Conservation (phyloP, 1,139 yeast genomes). For the Lodderomyces orthopsilosis region DNA sequence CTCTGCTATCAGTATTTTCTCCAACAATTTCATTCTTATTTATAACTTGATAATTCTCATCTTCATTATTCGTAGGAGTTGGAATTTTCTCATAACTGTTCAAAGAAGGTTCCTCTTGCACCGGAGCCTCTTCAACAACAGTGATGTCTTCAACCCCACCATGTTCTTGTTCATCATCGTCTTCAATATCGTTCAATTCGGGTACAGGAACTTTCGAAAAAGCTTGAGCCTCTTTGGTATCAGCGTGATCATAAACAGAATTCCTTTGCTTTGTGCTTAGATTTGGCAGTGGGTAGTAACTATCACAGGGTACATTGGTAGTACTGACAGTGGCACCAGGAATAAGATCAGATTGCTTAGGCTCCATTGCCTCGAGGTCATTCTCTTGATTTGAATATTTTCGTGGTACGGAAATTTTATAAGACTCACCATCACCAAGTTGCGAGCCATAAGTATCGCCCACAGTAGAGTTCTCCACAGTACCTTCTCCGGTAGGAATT, state of each 20-base stretch:
- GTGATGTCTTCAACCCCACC: neutral
- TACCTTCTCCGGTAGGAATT: neutral
- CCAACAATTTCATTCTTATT: neutral
- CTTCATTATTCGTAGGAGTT: constrained; percentile 1
- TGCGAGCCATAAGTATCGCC: neutral
- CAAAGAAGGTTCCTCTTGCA: constrained; percentile 2
- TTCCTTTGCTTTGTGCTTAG: constrained; percentile 2
- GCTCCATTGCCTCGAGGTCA: neutral
- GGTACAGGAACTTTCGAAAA: constrained; percentile 7
- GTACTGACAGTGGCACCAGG: neutral
- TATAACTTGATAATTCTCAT: neutral
- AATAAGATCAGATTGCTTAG: no score
- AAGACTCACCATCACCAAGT: constrained; percentile 4
- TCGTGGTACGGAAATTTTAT: constrained; percentile 9
- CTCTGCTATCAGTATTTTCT: neutral
- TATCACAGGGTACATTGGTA: neutral
- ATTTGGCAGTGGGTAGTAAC: constrained; percentile 5
- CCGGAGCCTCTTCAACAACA: neutral
- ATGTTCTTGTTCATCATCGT: constrained; percentile 4
- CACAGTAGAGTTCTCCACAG: neutral
- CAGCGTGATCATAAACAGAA: neutral
- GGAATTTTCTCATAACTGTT: constrained; percentile 4
- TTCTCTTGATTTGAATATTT: constrained; percentile 3
- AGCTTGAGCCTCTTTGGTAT: neutral
- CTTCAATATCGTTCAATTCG: constrained; percentile 10